phyloP scores from a whole-genome alignment of 768 basidiomycete species.

The Lactarius quietus region DNA sequence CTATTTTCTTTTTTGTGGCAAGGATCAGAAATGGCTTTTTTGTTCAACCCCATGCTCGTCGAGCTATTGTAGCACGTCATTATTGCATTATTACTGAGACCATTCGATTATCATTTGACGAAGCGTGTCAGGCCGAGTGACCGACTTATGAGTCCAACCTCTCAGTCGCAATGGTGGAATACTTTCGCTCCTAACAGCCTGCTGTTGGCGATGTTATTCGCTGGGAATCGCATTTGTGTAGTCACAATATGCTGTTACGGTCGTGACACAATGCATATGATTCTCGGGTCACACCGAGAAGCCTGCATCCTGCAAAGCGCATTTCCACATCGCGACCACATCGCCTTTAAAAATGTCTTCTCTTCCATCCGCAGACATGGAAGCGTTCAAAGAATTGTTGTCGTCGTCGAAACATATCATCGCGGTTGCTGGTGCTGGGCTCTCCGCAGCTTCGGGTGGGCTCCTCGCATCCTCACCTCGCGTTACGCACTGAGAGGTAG shows the following conservation, averaged over 20 bases:
- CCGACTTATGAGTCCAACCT: neutral
- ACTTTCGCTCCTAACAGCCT: neutral
- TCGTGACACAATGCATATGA: neutral
- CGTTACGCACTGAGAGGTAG: neutral
- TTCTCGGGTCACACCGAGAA: neutral
- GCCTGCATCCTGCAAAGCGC: no score
- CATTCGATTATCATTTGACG: neutral
- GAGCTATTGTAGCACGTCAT: neutral
- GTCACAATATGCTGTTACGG: neutral
- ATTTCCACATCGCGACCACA: neutral
- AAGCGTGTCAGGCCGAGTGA: neutral
- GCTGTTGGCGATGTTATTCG: neutral
- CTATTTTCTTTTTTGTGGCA: no score
- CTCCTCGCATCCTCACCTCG: neutral
- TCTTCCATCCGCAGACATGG: conserved; percentile 13
- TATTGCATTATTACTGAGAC: neutral
- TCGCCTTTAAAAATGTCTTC: conserved; percentile 1
- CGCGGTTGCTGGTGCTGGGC: conserved; percentile 52
- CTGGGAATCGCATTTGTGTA: neutral
- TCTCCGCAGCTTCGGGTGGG: conserved; percentile 58
- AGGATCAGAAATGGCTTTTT: neutral
- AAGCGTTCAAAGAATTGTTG: conserved; percentile 13
- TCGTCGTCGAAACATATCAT: conserved; percentile 36
- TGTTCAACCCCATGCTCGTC: neutral
- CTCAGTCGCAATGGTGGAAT: neutral